phyloP scores from a whole-genome alignment of 2,329 filamentous ascomycete genomes.

The Ramularia endophylla region DNA sequence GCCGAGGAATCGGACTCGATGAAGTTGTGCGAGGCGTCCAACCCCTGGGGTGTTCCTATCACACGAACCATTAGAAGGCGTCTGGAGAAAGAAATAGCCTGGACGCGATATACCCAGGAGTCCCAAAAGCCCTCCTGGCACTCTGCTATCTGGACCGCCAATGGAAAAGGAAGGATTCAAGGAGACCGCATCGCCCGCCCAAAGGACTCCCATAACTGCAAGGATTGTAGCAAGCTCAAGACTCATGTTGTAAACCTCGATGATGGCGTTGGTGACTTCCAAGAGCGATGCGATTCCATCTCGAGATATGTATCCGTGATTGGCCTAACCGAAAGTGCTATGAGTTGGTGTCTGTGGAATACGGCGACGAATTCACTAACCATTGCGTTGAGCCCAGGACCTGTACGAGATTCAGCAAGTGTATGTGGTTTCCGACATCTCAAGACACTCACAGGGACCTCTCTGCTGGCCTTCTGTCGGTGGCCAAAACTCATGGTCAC shows the following conservation, averaged over 20 bases:
- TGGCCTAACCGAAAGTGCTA: constrained; percentile 7
- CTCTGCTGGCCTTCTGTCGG: constrained; percentile 5
- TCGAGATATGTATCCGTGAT: constrained; percentile 18
- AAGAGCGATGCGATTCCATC: constrained; percentile 16
- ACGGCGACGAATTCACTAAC: not conserved
- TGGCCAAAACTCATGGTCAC: constrained; percentile 5
- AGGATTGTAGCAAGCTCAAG: constrained; percentile 27
- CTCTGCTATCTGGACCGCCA: constrained; percentile 19
- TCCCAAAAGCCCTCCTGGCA: constrained; percentile 36
- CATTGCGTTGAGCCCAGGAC: not conserved
- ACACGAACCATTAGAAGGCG: not conserved
- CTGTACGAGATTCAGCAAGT: no score
- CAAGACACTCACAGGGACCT: constrained; percentile 1
- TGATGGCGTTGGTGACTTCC: constrained; percentile 13
- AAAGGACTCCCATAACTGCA: constrained; percentile 28
- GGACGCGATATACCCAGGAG: constrained; percentile 20
- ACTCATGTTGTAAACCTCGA: constrained; percentile 25
- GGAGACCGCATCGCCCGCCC: constrained; percentile 35
- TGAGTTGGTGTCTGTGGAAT: no score
- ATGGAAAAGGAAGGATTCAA: constrained; percentile 32
- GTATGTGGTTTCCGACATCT: no score
- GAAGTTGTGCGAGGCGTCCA: constrained; percentile 50
- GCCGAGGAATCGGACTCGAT: constrained; percentile 51
- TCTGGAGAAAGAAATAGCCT: constrained; percentile 19
- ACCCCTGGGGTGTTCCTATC: constrained; percentile 23